Conservation (phyloP, 169 alveolate genomes). For the Eimeria praecox region DNA sequence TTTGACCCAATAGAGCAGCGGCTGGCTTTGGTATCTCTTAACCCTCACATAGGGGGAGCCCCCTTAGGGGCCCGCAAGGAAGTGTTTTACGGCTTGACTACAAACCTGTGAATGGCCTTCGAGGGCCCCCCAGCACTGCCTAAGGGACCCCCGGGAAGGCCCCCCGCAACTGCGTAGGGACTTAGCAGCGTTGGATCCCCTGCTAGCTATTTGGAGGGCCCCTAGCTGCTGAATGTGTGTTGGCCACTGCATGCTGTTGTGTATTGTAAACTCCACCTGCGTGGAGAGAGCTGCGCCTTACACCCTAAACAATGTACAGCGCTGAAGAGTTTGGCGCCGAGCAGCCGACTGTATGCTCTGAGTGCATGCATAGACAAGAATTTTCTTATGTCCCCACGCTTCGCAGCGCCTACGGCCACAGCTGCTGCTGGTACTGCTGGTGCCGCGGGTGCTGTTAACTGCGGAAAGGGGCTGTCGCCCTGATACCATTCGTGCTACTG, state of each 20-base stretch:
- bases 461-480: not conserved
- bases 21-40: conserved; percentile 21
- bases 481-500: not conserved
- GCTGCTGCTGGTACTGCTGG: not conserved
- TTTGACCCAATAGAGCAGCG: conserved; percentile 24
- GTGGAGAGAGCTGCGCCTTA: not conserved
- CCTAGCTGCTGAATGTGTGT: not conserved
- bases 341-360: not conserved
- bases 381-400: not conserved
- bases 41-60: conserved; percentile 36
- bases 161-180: not conserved
- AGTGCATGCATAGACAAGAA: not conserved
- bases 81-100: conserved; percentile 10
- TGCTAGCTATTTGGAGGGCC: not conserved
- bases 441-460: not conserved
- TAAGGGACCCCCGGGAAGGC: not conserved
- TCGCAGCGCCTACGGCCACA: not conserved
- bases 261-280: not conserved
- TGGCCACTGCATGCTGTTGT: not conserved
- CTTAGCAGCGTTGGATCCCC: not conserved
- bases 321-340: not conserved
- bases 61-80: conserved; percentile 53
- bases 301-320: not conserved
- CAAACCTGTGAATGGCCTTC: not conserved
- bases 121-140: not conserved